Percentiles rank a stretch among this genome's conserved stretches.
These are phyloP conservation scores for Epichloe scottii DNA, from an alignment of 2,329 filamentous ascomycete species.

Conservation along the genomic window DNA sequence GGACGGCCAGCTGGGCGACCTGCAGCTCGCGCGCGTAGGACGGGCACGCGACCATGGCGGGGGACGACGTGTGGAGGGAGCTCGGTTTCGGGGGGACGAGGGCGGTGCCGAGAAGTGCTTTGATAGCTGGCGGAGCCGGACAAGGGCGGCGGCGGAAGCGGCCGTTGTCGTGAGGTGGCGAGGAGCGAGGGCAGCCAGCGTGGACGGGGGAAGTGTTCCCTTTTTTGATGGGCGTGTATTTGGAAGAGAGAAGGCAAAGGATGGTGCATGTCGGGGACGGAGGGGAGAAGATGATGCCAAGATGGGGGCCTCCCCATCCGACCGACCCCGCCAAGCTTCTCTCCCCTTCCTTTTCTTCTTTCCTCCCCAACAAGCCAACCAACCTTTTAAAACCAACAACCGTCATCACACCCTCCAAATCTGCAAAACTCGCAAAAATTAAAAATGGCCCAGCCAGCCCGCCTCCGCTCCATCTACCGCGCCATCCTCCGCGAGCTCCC, in stretches of 20 bases:
- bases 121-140: slow-evolving; percentile 12
- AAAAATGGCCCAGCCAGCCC: slow-evolving; percentile 17
- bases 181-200: slow-evolving; percentile 15
- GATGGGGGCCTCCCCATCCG: too few species aligned
- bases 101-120: background rate
- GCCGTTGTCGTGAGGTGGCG: slow-evolving; percentile 10
- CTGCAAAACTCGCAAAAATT: background rate
- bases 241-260: too few species aligned
- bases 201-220: slow-evolving; percentile 6
- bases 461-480: slow-evolving; percentile 71
- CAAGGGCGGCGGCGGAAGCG: background rate
- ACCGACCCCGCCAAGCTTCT: too few species aligned
- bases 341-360: too few species aligned
- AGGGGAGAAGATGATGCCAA: too few species aligned
- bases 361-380: too few species aligned
- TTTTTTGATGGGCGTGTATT: too few species aligned
- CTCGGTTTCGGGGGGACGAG: slow-evolving; percentile 1
- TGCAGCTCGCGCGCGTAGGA: slow-evolving; percentile 65
- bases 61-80: too few species aligned
- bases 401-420: too few species aligned
- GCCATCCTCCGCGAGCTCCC: slow-evolving; percentile 82
- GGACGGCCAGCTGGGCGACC: slow-evolving; percentile 78
- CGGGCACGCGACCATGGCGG: slow-evolving; percentile 19
- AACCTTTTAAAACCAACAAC: too few species aligned
- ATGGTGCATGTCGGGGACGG: too few species aligned